Percentiles rank a stretch among this genome's conserved stretches.
These are phyloP conservation scores for Arthroderma uncinatum DNA, from an alignment of 2,329 filamentous ascomycete genomes.

Conservation along the genomic window DNA sequence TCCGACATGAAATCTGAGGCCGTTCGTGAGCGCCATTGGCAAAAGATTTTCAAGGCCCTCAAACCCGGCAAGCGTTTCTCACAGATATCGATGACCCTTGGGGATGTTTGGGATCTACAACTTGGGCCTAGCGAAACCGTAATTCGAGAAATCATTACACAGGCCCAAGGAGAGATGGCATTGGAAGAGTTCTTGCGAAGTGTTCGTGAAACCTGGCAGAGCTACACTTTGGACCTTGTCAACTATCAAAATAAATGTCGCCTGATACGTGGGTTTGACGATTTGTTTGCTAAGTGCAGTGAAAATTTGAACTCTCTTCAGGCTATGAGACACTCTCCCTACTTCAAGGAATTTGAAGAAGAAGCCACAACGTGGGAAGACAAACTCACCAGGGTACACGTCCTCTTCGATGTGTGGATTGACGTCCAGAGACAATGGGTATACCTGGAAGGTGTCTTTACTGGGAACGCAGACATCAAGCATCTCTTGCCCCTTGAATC, in stretches of 20 bases:
- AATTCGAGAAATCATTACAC: conserved; percentile 84
- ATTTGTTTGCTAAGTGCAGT: conserved; percentile 95
- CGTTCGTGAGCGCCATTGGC: conserved; percentile 92
- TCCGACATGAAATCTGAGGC: conserved; percentile 92
- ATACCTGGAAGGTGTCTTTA: conserved; percentile 97
- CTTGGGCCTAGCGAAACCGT: conserved; percentile 74
- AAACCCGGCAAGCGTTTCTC: conserved; percentile 91
- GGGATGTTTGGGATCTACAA: conserved; percentile 96
- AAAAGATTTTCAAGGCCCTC: conserved; percentile 92
- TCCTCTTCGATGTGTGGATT: conserved; percentile 98
- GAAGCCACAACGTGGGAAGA: conserved; percentile 96
- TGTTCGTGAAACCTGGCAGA: conserved; percentile 93
- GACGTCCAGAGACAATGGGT: conserved; percentile 99
- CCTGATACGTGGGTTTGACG: conserved; percentile 94
- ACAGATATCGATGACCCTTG: conserved; percentile 86
- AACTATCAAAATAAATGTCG: conserved; percentile 97
- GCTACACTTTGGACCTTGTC: conserved; percentile 85
- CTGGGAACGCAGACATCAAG: conserved; percentile 97
- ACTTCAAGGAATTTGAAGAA: conserved; percentile 98
- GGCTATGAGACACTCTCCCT: conserved; percentile 97
- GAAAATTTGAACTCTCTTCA: conserved; percentile 96
- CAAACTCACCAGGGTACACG: conserved; percentile 91
- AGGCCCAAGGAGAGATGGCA: conserved; percentile 96
- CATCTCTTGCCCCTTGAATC: conserved; percentile 94
- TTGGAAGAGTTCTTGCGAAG: conserved; percentile 94